These are phyloP conservation scores for Ganoderma resinaceum DNA, from an alignment of 1,284 basidiomycete species.

Conservation along the genomic window DNA sequence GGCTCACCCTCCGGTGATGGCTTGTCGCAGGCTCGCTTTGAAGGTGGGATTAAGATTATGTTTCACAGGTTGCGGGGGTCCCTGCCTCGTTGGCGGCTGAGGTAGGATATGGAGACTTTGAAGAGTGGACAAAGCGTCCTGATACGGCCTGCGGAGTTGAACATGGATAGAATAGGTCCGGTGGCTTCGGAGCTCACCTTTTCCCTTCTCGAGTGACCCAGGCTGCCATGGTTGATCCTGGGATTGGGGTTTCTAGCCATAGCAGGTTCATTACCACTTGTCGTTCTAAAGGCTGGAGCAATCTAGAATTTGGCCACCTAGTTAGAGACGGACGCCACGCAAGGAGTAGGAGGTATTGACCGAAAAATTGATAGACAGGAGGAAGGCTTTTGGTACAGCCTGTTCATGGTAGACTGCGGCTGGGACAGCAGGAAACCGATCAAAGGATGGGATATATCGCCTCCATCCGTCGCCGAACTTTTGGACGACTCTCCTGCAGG, in stretches of 20 bases:
- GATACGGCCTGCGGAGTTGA: constrained; percentile 64
- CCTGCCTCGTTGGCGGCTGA: constrained; percentile 36
- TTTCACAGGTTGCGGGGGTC: constrained; percentile 53
- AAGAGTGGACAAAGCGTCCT: constrained; percentile 72
- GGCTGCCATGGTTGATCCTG: constrained; percentile 75
- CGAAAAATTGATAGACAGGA: constrained; percentile 95
- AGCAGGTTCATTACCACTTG: constrained; percentile 93
- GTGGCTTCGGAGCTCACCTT: constrained; percentile 55
- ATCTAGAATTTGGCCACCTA: constrained; percentile 50
- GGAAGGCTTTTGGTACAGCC: constrained; percentile 90
- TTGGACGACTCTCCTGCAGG: constrained; percentile 21
- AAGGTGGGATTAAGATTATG: constrained; percentile 79
- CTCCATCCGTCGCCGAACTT: constrained; percentile 18
- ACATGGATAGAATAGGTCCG: constrained; percentile 18
- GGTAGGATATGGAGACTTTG: constrained; percentile 80
- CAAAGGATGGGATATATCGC: constrained; percentile 59
- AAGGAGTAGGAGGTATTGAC: constrained; percentile 46
- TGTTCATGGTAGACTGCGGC: constrained; percentile 82
- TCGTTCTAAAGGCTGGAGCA: constrained; percentile 86
- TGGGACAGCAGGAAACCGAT: constrained; percentile 88
- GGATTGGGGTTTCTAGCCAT: constrained; percentile 87
- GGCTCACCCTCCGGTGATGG: constrained; percentile 91
- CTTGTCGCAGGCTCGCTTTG: constrained; percentile 83
- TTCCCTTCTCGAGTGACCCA: constrained; percentile 83
- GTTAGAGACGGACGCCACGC: constrained; percentile 20